Base-by-base conservation (phyloP, 192 early-diverging fungal species). In the Entophlyctis luteolus region DNA sequence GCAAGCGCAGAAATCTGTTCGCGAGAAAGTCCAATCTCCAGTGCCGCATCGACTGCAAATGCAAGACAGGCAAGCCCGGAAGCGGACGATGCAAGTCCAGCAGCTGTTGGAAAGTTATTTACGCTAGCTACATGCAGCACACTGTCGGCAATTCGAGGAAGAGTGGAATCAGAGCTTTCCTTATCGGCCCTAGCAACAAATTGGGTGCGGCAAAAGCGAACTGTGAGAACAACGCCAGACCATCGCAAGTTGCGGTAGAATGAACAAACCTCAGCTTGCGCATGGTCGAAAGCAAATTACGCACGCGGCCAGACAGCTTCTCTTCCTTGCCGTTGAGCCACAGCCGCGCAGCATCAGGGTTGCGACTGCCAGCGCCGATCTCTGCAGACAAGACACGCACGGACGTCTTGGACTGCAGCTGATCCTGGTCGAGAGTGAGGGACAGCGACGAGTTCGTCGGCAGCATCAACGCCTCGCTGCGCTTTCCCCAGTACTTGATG, bases 41-140 rank as follows among this genome's bases (percentile, higher is more conserved):
- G 50, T 3, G 63, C 48, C 28, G 67, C 60, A 42, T 84, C 76
- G 47, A 98, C 75, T 0, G 92, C 88, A 54, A 86, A 93, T 29
- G 94, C 92, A 52, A 99, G 79, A 65, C 91, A 92, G 28, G 97
- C 96, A 37, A 94, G 95, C 3, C 97, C 97, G 27, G 91, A 91
- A 12, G 97, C 97, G 6, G 92, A 94, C 47, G 96, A 98, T 5
- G 97, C 97, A 29, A 99, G 81, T 5, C 97, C 97, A 0, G 97
- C 97, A 25, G 97, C 97, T 4, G 97, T 99, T 20, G 97, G 97
- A 80, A 99, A 99, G 80, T 98, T 99, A 87, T 99, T 99, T 65
- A 89, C 91, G n/a, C 95, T 97, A 72, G 87, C 89, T 45, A 99
- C 86, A 66, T 92, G 93, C 53, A 98, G 72, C n/a, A 75, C 54